Percentiles rank a stretch among this genome's conserved stretches.
Evolutionary conservation across 306 rosid species (phyloP).

Genomic region (Dicorynia guianensis): DNA sequence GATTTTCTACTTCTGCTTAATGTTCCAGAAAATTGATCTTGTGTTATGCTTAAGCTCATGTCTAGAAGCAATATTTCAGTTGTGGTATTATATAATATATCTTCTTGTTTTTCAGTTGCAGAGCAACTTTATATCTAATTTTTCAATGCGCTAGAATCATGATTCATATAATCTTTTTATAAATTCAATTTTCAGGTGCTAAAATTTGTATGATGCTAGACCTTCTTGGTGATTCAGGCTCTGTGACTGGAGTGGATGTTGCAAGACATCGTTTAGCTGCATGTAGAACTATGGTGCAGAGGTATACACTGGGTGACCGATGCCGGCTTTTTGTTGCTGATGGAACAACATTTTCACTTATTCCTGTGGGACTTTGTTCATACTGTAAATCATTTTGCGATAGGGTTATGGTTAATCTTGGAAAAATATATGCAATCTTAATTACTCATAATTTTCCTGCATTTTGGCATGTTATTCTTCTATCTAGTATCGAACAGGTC

Average conservation of each 20-base stretch:
- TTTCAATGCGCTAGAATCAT: slow-evolving; percentile 10
- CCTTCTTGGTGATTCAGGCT: slow-evolving; percentile 81
- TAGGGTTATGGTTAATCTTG: slow-evolving; percentile 8
- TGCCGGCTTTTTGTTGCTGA: slow-evolving; percentile 92
- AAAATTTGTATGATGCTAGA: slow-evolving; percentile 86
- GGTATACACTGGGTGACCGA: slow-evolving; percentile 68
- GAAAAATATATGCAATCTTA: slow-evolving; percentile 19
- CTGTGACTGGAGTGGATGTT: slow-evolving; percentile 89
- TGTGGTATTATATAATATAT: not conserved
- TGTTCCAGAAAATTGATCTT: not conserved
- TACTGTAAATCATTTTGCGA: slow-evolving; percentile 54
- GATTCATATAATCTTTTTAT: not conserved
- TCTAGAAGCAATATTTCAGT: not conserved
- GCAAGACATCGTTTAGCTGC: slow-evolving; percentile 90
- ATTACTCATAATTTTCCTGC: slow-evolving; percentile 19
- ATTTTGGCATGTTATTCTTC: slow-evolving; percentile 57
- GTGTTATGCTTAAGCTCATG: not conserved
- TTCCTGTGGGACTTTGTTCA: slow-evolving; percentile 50
- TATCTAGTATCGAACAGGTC: slow-evolving; percentile 70
- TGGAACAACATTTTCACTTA: slow-evolving; percentile 74
- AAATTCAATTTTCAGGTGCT: slow-evolving; percentile 69
- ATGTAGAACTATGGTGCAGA: slow-evolving; percentile 87
- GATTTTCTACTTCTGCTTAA: not conserved
- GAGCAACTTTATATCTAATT: not conserved
- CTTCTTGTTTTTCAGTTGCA: not conserved